Evolutionary conservation across 257 asterid species (phyloP).

Genomic region (Fraxinus pennsylvanica): DNA sequence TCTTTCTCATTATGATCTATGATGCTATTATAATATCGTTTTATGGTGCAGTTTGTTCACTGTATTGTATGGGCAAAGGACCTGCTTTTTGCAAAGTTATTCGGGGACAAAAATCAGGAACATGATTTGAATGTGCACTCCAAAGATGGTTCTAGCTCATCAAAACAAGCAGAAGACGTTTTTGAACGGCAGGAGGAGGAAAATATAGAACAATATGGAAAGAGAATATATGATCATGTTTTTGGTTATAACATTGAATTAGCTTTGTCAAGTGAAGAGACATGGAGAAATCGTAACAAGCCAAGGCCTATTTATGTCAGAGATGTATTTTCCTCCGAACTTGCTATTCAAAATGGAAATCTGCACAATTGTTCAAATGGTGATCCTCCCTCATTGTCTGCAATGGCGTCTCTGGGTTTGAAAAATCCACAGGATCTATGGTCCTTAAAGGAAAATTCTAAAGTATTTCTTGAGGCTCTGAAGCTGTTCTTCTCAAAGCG

Average conservation of each 20-base stretch:
- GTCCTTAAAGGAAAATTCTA: slow-evolving; percentile 86
- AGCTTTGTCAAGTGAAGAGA: slow-evolving; percentile 87
- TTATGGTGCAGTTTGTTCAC: slow-evolving; percentile 83
- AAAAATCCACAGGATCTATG: slow-evolving; percentile 92
- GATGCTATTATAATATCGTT: slow-evolving; percentile 20
- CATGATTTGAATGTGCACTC: slow-evolving; percentile 87
- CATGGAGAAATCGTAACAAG: slow-evolving; percentile 83
- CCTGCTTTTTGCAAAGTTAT: slow-evolving; percentile 88
- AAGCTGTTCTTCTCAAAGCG: slow-evolving; percentile 65
- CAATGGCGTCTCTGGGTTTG: slow-evolving; percentile 78
- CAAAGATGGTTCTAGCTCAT: slow-evolving; percentile 70
- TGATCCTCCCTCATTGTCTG: slow-evolving; percentile 65
- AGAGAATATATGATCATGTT: slow-evolving; percentile 90
- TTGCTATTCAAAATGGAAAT: slow-evolving; percentile 68
- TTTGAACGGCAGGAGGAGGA: slow-evolving; percentile 70
- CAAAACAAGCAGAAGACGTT: slow-evolving; percentile 64
- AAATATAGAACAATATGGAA: slow-evolving; percentile 72
- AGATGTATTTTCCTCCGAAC: slow-evolving; percentile 58
- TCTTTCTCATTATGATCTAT: neutral
- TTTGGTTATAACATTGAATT: slow-evolving; percentile 89
- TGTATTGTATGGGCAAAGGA: slow-evolving; percentile 99
- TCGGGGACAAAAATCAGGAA: slow-evolving; percentile 90
- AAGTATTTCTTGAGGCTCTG: slow-evolving; percentile 79
- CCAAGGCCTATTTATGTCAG: slow-evolving; percentile 80
- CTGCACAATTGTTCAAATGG: slow-evolving; percentile 39